Evolutionary conservation across 305 asterid genomes (phyloP).

Genomic region (Solanum aculeatissimum): DNA sequence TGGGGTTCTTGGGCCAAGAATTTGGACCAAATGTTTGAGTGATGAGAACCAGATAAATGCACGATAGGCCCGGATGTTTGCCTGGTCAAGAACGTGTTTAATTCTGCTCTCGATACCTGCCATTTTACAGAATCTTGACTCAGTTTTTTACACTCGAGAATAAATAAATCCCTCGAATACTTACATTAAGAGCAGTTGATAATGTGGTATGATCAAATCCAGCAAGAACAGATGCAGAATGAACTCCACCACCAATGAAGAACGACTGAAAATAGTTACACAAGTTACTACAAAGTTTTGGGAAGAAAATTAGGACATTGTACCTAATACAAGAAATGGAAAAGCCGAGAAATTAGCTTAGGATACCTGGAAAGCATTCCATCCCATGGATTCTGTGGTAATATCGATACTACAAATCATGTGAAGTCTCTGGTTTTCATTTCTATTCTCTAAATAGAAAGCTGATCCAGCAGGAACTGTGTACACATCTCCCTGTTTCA

Average conservation of each 20-base stretch:
- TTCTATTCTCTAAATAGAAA: constrained; percentile 47
- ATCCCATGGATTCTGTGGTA: constrained; percentile 40
- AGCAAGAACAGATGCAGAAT: constrained; percentile 38
- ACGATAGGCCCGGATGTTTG: constrained; percentile 48
- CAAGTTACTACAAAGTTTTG: neutral
- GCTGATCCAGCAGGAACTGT: constrained; percentile 60
- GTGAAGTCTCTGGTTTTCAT: constrained; percentile 46
- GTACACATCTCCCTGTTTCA: constrained; percentile 58
- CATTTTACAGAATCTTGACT: neutral
- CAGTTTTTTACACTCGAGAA: neutral
- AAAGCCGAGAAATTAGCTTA: neutral
- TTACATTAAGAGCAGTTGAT: constrained; percentile 40
- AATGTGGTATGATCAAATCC: constrained; percentile 25
- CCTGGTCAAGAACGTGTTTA: constrained; percentile 24
- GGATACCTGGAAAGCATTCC: constrained; percentile 41
- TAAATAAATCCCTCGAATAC: neutral
- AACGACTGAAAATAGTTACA: constrained; percentile 10
- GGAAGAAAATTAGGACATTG: neutral
- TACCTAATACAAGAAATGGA: neutral
- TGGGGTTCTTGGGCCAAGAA: constrained; percentile 28
- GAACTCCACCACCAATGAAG: constrained; percentile 31
- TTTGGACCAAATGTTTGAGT: constrained; percentile 37
- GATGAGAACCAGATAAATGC: constrained; percentile 21
- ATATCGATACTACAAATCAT: constrained; percentile 48
- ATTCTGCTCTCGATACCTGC: constrained; percentile 41